Evolutionary conservation across 768 basidiomycete species (phyloP).

Genomic region (Leccinum variicolor): DNA sequence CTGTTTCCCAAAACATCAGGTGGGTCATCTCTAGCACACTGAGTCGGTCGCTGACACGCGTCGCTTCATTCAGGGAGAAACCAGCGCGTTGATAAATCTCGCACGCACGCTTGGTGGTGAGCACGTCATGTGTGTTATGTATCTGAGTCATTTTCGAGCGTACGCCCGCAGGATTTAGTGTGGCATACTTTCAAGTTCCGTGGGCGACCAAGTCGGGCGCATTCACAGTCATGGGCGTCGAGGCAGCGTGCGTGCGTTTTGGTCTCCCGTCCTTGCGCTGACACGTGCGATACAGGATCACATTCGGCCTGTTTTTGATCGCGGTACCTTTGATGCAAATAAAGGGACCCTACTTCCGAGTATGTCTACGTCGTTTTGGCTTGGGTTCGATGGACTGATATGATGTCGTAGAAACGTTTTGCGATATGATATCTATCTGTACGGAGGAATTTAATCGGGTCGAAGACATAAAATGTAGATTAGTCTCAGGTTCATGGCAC

Average conservation of each 20-base stretch:
- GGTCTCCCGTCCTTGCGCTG: not conserved
- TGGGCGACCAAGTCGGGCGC: constrained; percentile 37
- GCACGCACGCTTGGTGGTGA: constrained; percentile 33
- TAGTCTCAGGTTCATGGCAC: not conserved
- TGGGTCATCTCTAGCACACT: constrained; percentile 1
- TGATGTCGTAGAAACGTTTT: constrained; percentile 18
- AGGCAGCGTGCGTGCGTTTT: constrained; percentile 32
- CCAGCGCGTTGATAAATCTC: constrained; percentile 43
- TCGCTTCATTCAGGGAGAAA: constrained; percentile 33
- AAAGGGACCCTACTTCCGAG: constrained; percentile 33
- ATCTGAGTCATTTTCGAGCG: not conserved
- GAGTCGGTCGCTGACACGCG: not conserved
- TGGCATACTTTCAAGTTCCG: constrained; percentile 41
- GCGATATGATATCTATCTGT: constrained; percentile 5
- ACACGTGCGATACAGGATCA: constrained; percentile 22
- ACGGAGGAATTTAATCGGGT: not conserved
- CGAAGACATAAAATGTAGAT: not conserved
- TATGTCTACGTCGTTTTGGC: constrained; percentile 15
- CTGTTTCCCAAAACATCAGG: constrained; percentile 35
- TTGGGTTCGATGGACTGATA: not conserved
- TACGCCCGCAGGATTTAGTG: constrained; percentile 28
- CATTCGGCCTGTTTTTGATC: constrained; percentile 33
- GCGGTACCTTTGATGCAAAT: constrained; percentile 35
- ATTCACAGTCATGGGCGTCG: constrained; percentile 35
- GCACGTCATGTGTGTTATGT: not conserved